These are phyloP conservation scores for Epichloe sylvatica DNA, from an alignment of 2,329 filamentous ascomycete genomes.

Conservation along the genomic window DNA sequence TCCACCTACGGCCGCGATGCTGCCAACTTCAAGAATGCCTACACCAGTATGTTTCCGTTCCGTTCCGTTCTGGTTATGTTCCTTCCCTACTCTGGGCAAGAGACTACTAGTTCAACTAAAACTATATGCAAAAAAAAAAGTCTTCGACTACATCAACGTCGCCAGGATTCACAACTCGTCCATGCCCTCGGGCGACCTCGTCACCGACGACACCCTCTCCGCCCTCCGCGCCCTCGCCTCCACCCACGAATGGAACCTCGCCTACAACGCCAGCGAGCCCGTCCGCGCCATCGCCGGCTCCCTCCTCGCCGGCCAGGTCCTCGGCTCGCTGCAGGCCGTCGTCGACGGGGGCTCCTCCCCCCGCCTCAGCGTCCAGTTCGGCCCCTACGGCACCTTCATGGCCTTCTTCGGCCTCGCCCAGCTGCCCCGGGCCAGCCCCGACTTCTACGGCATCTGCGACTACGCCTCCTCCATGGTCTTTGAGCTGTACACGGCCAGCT, in stretches of 20 bases:
- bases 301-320: constrained; percentile 43
- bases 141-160: constrained; percentile 49
- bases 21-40: constrained; percentile 45
- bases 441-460: constrained; percentile 68
- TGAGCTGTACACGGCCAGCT: constrained; percentile 47
- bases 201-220: constrained; percentile 43
- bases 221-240: constrained; percentile 64
- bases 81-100: no score
- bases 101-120: no score
- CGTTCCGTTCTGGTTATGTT: no score
- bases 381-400: constrained; percentile 47
- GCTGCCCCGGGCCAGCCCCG: constrained; percentile 33
- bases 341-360: constrained; percentile 17
- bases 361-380: constrained; percentile 41
- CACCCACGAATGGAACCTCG: constrained; percentile 66
- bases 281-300: constrained; percentile 44
- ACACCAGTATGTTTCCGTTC: constrained; percentile 34
- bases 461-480: constrained; percentile 74
- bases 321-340: constrained; percentile 39
- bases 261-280: constrained; percentile 63
- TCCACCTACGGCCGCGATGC: constrained; percentile 31
- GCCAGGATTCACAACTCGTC: constrained; percentile 44
- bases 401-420: constrained; percentile 48
- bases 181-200: constrained; percentile 44
- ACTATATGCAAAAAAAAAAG: constrained; percentile 12